These are phyloP conservation scores for Claviceps sp. DNA, from an alignment of 2,329 filamentous ascomycete genomes.

Conservation along the genomic window DNA sequence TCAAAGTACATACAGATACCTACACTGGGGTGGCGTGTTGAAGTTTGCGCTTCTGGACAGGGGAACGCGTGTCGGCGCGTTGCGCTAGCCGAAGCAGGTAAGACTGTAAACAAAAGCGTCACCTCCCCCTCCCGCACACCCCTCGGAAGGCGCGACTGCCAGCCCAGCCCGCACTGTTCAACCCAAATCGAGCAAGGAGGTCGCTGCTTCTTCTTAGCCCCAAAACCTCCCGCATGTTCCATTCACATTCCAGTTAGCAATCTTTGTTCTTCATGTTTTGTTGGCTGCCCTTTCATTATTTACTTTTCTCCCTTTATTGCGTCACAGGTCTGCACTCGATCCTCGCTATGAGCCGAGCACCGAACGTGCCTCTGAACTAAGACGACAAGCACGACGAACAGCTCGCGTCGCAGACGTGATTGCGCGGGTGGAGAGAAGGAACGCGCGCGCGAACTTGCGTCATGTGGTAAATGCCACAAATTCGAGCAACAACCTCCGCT, in stretches of 20 bases:
- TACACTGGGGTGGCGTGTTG: background rate
- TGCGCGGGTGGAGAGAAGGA: conserved; percentile 1
- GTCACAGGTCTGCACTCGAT: conserved; percentile 1
- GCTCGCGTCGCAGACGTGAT: background rate
- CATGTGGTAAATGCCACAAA: conserved; percentile 6
- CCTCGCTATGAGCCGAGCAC: conserved; percentile 3
- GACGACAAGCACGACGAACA: conserved; percentile 3
- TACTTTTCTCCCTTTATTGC: background rate
- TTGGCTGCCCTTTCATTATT: background rate
- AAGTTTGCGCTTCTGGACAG: conserved; percentile 10
- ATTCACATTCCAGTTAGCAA: conserved; percentile 5
- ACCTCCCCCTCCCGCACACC: conserved; percentile 11
- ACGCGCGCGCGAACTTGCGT: conserved; percentile 1
- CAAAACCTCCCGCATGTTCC: conserved; percentile 4
- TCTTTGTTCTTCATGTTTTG: conserved; percentile 2
- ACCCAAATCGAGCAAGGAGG: conserved; percentile 6
- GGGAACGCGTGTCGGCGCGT: conserved; percentile 22
- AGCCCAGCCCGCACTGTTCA: conserved; percentile 6
- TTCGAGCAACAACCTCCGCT: conserved; percentile 2
- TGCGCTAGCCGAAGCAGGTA: conserved; percentile 16
- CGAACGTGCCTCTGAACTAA: conserved; percentile 3
- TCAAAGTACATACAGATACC: background rate
- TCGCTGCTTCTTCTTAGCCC: conserved; percentile 5
- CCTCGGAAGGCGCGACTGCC: conserved; percentile 8
- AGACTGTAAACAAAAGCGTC: conserved; percentile 26